Evolutionary conservation across 306 rosid genomes (phyloP), one percentile per base, ranked within the genome.

Genomic region (Clitoria ternatea): DNA sequence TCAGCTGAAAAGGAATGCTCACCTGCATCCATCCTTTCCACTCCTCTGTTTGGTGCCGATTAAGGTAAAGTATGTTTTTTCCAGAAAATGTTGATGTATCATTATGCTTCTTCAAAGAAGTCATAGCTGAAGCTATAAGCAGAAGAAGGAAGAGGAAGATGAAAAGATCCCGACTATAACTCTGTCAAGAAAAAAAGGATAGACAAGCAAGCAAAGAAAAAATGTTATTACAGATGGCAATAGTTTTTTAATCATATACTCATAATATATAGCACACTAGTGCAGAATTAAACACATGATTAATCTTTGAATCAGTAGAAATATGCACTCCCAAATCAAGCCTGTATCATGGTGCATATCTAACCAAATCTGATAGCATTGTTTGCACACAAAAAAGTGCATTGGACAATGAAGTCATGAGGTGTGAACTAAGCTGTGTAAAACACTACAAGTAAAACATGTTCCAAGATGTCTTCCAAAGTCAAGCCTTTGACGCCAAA

Each of bases 11-110:
- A 49, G 53, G 67, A 77, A 55, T 19, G 82, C 96, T 83, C 77
- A 91, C 99, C 97, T 95, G 99, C 99, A 95, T 95, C 97, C 97
- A 95, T 73, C 99, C 99, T 77, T 87, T 95, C 99, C 99, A 95
- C 70, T 95, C 99, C 75, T 95, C 99, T 37, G 99, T 95, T 75
- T 95, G 97, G 79, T 95, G 96, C 48, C 99, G 91, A 80, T 95
- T 95, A 57, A 95, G 96, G 81, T 91, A 95, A 57, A 89, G 96
- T 66, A 91, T 75, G 69, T 79, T 86, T 81, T 87, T 91, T 69
- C 85, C 97, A 72, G 99, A 84, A 77, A 91, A 91, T 36, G 96
- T 72, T 29, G 97, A 86, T 70, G 88, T 29, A 37, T 95, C 97
- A 36, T 37, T 75, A 76, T 91, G 99, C 75, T 89, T 95, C 89